A percentile compares a stretch with the other conserved stretches of the same genome.
These are phyloP conservation scores for Xerocomus nothofagi DNA, from an alignment of 1,284 basidiomycete species.

Conservation along the genomic window DNA sequence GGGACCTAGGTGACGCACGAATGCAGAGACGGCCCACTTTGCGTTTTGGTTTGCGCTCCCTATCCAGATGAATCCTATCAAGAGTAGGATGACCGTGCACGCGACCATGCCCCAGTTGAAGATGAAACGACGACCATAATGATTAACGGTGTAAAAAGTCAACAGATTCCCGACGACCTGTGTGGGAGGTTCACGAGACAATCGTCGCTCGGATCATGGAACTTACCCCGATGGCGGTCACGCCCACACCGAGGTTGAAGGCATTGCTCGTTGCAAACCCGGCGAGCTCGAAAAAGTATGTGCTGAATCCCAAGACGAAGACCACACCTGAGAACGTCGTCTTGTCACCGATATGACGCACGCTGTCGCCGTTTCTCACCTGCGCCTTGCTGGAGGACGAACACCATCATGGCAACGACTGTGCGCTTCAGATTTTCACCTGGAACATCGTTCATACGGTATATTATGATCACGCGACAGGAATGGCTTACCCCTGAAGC, in stretches of 20 bases:
- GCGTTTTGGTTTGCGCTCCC: slow-evolving; percentile 8
- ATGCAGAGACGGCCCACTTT: slow-evolving; percentile 25
- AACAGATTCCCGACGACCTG: slow-evolving; percentile 30
- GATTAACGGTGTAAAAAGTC: slow-evolving; percentile 30
- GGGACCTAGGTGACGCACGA: slow-evolving; percentile 15
- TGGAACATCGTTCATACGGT: slow-evolving; percentile 3
- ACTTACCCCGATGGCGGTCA: slow-evolving; percentile 29
- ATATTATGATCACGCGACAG: neutral
- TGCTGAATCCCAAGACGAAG: slow-evolving; percentile 31
- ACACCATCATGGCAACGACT: slow-evolving; percentile 34
- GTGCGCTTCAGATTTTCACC: slow-evolving; percentile 31
- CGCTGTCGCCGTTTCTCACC: slow-evolving; percentile 10
- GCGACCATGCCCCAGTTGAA: slow-evolving; percentile 32
- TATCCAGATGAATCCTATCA: slow-evolving; percentile 33
- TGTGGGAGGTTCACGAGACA: neutral
- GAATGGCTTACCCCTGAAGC: slow-evolving; percentile 25
- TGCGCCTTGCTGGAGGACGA: slow-evolving; percentile 31
- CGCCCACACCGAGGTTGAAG: slow-evolving; percentile 30
- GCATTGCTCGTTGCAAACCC: slow-evolving; percentile 26
- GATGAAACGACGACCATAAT: slow-evolving; percentile 27
- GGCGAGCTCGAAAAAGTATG: slow-evolving; percentile 35
- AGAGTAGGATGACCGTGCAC: slow-evolving; percentile 26
- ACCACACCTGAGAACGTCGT: slow-evolving; percentile 25
- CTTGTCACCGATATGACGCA: neutral
- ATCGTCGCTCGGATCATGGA: neutral